Evolutionary conservation across 768 basidiomycete species (phyloP).

Genomic region (Neoboletus magnificus): DNA sequence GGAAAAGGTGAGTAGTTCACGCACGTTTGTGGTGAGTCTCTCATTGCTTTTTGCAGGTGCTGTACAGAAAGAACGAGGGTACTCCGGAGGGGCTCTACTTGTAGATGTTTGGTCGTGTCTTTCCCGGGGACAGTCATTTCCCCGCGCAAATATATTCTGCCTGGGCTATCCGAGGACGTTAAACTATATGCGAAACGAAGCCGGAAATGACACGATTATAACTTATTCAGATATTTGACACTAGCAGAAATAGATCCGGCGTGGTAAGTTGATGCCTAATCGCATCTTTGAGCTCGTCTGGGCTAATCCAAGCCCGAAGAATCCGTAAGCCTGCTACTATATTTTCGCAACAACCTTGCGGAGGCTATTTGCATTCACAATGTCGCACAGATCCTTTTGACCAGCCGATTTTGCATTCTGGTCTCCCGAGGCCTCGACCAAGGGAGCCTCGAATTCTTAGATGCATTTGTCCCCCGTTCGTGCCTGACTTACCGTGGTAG

Average conservation of each 20-base stretch:
- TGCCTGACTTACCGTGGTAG: not conserved
- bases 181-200: not conserved
- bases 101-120: constrained; percentile 35
- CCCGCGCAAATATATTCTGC: not conserved
- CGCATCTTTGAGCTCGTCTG: not conserved
- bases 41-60: constrained; percentile 44
- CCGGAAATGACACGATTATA: not conserved
- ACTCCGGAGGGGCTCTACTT: constrained; percentile 87
- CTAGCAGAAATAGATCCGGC: not conserved
- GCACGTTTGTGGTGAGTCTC: constrained; percentile 2
- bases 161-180: not conserved
- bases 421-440: not conserved
- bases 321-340: not conserved
- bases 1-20: constrained; percentile 69
- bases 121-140: constrained; percentile 1
- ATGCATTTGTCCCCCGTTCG: not conserved
- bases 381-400: not conserved
- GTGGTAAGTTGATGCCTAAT: not conserved
- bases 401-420: not conserved
- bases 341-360: not conserved
- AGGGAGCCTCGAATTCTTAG: not conserved
- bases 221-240: not conserved
- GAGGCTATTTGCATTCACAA: not conserved
- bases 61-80: constrained; percentile 98
- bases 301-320: not conserved